Evolutionary conservation across 2,329 filamentous ascomycete genomes (phyloP).

Genomic region (Elsinoe ampelina): DNA sequence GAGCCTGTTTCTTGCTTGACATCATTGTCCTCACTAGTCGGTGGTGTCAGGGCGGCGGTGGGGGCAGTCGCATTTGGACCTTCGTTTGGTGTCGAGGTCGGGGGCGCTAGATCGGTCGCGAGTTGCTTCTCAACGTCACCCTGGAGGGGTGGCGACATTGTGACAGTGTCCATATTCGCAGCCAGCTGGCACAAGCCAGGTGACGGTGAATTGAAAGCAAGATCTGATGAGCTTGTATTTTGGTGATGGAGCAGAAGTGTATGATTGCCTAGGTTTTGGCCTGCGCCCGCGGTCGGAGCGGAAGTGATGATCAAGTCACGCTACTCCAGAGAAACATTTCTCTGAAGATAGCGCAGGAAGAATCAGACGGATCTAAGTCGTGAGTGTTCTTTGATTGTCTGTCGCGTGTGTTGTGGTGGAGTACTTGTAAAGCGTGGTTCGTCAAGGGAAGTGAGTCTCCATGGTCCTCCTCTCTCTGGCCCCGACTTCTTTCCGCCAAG

Average conservation of each 20-base stretch:
- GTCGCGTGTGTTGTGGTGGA: background rate
- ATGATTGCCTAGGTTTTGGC: slow-evolving; percentile 1
- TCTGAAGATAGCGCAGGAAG: background rate
- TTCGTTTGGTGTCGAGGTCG: background rate
- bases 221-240: background rate
- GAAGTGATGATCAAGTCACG: background rate
- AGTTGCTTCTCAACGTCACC: background rate
- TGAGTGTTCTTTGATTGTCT: background rate
- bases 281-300: slow-evolving; percentile 2
- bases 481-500: too few relatives aligned
- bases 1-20: slow-evolving; percentile 34
- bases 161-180: background rate
- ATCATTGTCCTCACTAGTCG: slow-evolving; percentile 43
- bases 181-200: slow-evolving; percentile 6
- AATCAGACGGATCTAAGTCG: slow-evolving; percentile 4
- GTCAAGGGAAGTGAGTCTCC: too few relatives aligned
- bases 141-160: slow-evolving; percentile 3
- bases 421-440: too few relatives aligned
- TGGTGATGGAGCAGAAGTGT: background rate
- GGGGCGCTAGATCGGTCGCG: background rate
- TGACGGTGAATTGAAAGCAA: slow-evolving; percentile 2
- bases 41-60: slow-evolving; percentile 39
- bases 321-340: slow-evolving; percentile 5
- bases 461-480: too few relatives aligned
- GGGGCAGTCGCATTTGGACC: slow-evolving; percentile 13